These are phyloP conservation scores for Diaporthe citrichinensis DNA, from an alignment of 2,329 filamentous ascomycete genomes.

Conservation along the genomic window DNA sequence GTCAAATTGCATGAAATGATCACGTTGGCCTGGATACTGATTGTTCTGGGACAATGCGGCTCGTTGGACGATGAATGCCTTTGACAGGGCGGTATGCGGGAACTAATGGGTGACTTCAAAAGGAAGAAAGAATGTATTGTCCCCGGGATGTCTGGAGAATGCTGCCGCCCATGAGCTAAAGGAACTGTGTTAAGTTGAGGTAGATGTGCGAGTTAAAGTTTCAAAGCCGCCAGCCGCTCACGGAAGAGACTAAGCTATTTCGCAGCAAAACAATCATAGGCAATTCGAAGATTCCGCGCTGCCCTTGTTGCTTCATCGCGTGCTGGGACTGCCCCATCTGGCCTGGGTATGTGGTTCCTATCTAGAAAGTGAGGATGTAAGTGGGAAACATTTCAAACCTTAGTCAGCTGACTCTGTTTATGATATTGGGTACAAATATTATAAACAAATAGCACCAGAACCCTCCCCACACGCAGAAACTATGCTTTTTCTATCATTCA, in stretches of 20 bases:
- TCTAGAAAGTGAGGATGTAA: background rate
- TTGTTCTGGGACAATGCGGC: background rate
- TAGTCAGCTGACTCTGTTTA: background rate
- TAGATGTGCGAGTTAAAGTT: background rate
- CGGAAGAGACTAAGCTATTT: background rate
- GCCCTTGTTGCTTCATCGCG: background rate
- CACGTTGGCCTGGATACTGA: background rate
- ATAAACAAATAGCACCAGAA: background rate
- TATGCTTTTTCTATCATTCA: too few species aligned
- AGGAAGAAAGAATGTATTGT: background rate
- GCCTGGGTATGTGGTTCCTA: background rate
- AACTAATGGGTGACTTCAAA: background rate
- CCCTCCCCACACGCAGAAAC: too few species aligned
- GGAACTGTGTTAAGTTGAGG: background rate
- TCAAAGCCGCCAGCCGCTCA: background rate
- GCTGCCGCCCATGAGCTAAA: background rate
- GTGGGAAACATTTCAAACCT: background rate
- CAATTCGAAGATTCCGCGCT: background rate
- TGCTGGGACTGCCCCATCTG: background rate
- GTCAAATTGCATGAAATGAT: background rate
- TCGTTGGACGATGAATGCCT: background rate
- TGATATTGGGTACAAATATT: too few species aligned
- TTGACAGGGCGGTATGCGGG: too few species aligned
- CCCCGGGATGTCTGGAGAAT: background rate
- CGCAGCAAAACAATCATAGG: background rate